Base-by-base conservation (phyloP, 306 rosid genomes). In the Sicyos edulis region DNA sequence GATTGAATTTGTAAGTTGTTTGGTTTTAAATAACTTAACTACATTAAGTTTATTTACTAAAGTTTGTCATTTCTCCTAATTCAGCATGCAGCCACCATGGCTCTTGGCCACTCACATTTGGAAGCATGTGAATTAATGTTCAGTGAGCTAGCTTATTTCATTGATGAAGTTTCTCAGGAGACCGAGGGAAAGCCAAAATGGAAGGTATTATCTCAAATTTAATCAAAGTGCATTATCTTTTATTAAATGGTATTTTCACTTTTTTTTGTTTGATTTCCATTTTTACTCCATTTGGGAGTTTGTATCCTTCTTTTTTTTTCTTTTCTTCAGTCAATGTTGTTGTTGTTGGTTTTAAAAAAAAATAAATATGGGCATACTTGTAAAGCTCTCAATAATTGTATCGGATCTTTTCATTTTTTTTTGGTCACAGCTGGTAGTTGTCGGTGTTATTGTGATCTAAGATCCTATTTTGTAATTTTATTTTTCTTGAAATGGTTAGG, bases 61-160 rank as follows among this genome's bases (percentile, higher is more conserved):
- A 32, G 37, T 32, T 32, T 32, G 32, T 3, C 37, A 32, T 3
- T 32, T 32, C 37, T 69, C 63, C 74, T 78, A 72, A 63, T 83
- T 72, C 81, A 95, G 99, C 83, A 87, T 89, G 99, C 96, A 77
- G 99, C 97, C 74, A 91, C 96, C 72, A 91, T 89, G 99, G 96
- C 95, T 78, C 97, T 95, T 79, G 99, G 99, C 78, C 95, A 86
- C 83, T 91, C 99, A 7, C 99, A 95, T 83, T 76, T 95, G 74
- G 95, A 95, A 77, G 92, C 92, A 17, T 86, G 97, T 69, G 99
- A 95, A 86, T 84, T 76, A 78, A 91, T 95, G 97, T 95, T 95
- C 80, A 66, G 90, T 4, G 99, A 95, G 86, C 97, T 95, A 79
- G 82, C 92, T 44, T 70, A 87, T 85, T 95, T 91, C 81, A 86